Conservation (phyloP, 2,329 filamentous ascomycete species). For the Pyricularia sp. region DNA sequence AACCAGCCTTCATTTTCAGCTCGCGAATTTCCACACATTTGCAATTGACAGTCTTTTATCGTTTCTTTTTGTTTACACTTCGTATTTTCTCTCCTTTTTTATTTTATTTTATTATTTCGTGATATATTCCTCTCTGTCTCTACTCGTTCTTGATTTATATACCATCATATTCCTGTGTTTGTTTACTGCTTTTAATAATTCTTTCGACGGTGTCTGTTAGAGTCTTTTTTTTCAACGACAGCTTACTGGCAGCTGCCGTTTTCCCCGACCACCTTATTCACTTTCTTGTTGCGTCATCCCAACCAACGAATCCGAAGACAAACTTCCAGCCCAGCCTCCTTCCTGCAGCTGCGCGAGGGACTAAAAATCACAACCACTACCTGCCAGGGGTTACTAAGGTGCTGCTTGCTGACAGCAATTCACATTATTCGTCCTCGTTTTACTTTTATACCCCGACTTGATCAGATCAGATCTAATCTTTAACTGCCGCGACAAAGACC, state of each 20-base stretch:
- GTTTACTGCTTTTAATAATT: neutral
- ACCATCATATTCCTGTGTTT: neutral
- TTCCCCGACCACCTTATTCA: neutral
- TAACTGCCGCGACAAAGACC: neutral
- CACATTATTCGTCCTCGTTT: neutral
- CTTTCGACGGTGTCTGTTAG: neutral
- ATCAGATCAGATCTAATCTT: neutral
- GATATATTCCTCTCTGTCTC: neutral
- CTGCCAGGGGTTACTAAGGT: neutral
- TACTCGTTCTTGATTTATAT: neutral
- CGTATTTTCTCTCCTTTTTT: neutral
- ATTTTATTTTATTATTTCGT: too few species aligned
- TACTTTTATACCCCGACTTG: neutral
- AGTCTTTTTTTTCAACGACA: neutral
- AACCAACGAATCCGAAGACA: neutral
- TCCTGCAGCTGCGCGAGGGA: neutral
- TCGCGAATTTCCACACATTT: neutral
- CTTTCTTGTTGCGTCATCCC: neutral
- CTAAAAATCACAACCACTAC: neutral
- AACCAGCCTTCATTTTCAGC: neutral
- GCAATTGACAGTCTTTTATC: neutral
- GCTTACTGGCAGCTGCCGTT: neutral
- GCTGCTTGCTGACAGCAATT: neutral
- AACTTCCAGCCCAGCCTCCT: neutral
- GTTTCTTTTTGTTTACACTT: neutral